A percentile compares a stretch with the other conserved stretches of the same genome.
Evolutionary conservation across 2,329 filamentous ascomycete species (phyloP).

Genomic region (Harringtonia lauricola): DNA sequence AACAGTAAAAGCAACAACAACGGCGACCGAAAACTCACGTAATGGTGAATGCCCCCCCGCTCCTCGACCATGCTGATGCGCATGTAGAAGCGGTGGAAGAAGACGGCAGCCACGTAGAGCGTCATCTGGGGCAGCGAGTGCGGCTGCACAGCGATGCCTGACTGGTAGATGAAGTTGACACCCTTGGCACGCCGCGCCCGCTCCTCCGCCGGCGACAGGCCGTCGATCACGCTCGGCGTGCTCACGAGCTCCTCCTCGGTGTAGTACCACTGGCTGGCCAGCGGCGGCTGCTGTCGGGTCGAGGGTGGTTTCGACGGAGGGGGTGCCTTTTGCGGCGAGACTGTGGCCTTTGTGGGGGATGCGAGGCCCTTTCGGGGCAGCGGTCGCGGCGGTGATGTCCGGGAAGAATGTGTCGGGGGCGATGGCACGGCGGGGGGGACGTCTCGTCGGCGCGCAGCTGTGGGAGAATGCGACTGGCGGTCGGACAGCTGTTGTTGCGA

Average conservation of each 20-base stretch:
- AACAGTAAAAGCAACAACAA: background rate
- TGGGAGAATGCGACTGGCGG: conserved; percentile 37
- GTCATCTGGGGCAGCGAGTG: conserved; percentile 69
- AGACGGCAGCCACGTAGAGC: conserved; percentile 81
- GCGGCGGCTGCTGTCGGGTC: conserved; percentile 8
- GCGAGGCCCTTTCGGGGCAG: conserved; percentile 13
- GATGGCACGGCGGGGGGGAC: conserved; percentile 52
- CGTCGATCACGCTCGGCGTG: conserved; percentile 76
- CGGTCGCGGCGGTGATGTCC: conserved; percentile 42
- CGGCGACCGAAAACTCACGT: conserved; percentile 45
- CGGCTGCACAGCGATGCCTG: conserved; percentile 74
- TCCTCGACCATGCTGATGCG: conserved; percentile 68
- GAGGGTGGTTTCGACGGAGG: background rate
- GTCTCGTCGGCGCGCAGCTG: conserved; percentile 31
- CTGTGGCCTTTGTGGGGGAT: background rate
- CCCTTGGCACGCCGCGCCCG: conserved; percentile 75
- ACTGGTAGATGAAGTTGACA: conserved; percentile 92
- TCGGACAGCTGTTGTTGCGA: conserved; percentile 15
- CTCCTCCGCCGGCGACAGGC: conserved; percentile 67
- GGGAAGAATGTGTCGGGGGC: conserved; percentile 43
- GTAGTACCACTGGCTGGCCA: conserved; percentile 72
- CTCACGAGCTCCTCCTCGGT: conserved; percentile 70
- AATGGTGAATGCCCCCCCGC: conserved; percentile 75
- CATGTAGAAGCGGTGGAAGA: conserved; percentile 96
- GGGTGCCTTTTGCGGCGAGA: background rate